Conservation (phyloP, 2,329 filamentous ascomycete genomes). For the Fusarium guadeloupense region DNA sequence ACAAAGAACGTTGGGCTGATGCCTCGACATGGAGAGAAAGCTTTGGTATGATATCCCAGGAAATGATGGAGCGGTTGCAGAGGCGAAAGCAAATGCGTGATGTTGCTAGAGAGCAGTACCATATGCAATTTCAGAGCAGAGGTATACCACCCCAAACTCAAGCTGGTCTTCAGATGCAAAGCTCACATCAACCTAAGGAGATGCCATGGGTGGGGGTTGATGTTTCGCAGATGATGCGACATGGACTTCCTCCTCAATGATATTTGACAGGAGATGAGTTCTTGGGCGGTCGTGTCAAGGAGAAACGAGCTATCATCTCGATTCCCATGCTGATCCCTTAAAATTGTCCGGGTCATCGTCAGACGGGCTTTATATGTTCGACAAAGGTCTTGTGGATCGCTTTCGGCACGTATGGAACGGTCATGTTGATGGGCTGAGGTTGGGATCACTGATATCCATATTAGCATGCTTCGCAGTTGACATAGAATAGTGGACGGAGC, state of each 20-base stretch:
- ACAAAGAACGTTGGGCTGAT: constrained; percentile 68
- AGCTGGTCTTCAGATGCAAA: constrained; percentile 26
- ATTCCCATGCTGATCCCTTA: too few species aligned
- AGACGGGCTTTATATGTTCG: too few species aligned
- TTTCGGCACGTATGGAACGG: too few species aligned
- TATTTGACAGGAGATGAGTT: not conserved
- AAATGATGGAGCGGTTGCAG: constrained; percentile 55
- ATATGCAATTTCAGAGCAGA: constrained; percentile 48
- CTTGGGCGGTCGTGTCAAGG: not conserved
- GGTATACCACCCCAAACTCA: constrained; percentile 37
- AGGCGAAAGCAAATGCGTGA: constrained; percentile 50
- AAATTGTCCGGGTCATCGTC: too few species aligned
- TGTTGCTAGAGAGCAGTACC: constrained; percentile 47
- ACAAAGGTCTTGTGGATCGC: too few species aligned
- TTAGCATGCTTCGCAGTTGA: not conserved
- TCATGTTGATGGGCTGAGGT: too few species aligned
- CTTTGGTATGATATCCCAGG: constrained; percentile 61
- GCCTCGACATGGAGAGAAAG: constrained; percentile 61
- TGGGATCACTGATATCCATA: too few species aligned
- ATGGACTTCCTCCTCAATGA: constrained; percentile 31
- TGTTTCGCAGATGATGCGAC: constrained; percentile 54
- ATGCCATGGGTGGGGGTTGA: constrained; percentile 58
- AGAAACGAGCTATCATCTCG: not conserved
- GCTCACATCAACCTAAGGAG: constrained; percentile 46
- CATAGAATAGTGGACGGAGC: not conserved